Evolutionary conservation across 164 flowering plant genomes (phyloP), one percentile per base, ranked within the genome.

Genomic region (Euptelea pleiosperma): DNA sequence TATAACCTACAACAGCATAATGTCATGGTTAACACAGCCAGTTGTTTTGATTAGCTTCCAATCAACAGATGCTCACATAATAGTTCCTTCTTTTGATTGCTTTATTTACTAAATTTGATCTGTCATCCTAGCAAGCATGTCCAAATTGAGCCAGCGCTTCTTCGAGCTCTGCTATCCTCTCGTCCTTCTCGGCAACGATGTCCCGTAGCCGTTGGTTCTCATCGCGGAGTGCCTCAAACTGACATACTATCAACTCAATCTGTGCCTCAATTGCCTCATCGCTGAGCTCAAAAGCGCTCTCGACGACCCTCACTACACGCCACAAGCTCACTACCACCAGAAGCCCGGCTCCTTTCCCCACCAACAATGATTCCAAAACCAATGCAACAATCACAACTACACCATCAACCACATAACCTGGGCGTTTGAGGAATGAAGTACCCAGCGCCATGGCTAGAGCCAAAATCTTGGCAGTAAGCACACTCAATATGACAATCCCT

Each of bases 231-330:
- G 11, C 64, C 68, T 78, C 77, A 40, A 85, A 75, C 58, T 79
- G 75, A 35, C 56, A 29, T 2, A 72, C 53, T 6, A 85, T 65
- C 21, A 40, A 69, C 58, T 74, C 64, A 45, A 82, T 75, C 56
- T 82, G 70, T 16, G 76, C 77, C 60, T 79, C 79, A 63, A 82
- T 81, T 51, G 82, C 79, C 58, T 81, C 86, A 57, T 81, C 83
- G 34, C 86, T 79, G 24, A 81, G 61, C 78, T 85, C 91, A 42
- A 79, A 81, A 6, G 77, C 80, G n/a, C 80, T 79, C 73, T 82
- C 91, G 34, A 81, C 74, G 29, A 81, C 75, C 63, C 81, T 71
- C 33, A 77, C 69, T 7, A 82, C 72, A 9, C 88, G 65, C 87
- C 91, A 85, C 62, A 85, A 52, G 55, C 91, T 77, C 62, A 70